Base-by-base conservation (phyloP, 768 basidiomycete genomes). In the Trametes cingulata region DNA sequence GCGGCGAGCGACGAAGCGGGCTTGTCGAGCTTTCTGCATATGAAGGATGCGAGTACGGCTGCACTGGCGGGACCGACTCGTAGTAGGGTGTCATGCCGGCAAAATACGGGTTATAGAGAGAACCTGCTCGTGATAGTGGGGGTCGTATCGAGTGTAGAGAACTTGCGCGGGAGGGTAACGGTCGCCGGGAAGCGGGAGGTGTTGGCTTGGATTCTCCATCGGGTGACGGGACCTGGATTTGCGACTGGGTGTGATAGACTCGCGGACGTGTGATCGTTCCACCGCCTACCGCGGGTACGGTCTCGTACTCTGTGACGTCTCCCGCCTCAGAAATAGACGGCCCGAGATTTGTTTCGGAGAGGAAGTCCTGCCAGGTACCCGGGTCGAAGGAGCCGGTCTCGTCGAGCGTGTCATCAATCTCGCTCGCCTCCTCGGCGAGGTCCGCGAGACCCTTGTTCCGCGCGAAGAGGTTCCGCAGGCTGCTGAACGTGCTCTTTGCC, bases 261-360 rank as follows among this genome's bases (percentile, higher is more conserved):
- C 94, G 79, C 0, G 95, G 95, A 14, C 93, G 85, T 10, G 88
- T 89, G 65, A 97, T 84, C 0, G 83, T 87, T 0, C 95, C 95
- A 14, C 94, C 94, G 17, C 95, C 95, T 4, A 97, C 89, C 2
- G 95, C 95, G 13, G 95, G 93, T 36, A 95, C 85, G 1, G 90
- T 88, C 71, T 96, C 93, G 72, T 89, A 95, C 68, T 92, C 91
- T 12, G 80, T 73, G 40, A 81, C 70, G 12, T 65, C 68, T 46
- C 77, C 77, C 46, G 76, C 71, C 25, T 72, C 71, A 8, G 68
- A 63, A 24, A 78, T 69, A 47, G 82, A 83, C n/a, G 74, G 69
- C 2, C 76, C 77, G 19, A 84, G 75, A 5, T 79, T 74, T 1
- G 58, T 72, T 37, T 79, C 78, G 1, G 82, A 76, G 1, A 80